Percentiles rank a stretch among this genome's conserved stretches.
Evolutionary conservation across 169 alveolate species (phyloP).

Genomic region (Plasmodium cynomolgi): DNA sequence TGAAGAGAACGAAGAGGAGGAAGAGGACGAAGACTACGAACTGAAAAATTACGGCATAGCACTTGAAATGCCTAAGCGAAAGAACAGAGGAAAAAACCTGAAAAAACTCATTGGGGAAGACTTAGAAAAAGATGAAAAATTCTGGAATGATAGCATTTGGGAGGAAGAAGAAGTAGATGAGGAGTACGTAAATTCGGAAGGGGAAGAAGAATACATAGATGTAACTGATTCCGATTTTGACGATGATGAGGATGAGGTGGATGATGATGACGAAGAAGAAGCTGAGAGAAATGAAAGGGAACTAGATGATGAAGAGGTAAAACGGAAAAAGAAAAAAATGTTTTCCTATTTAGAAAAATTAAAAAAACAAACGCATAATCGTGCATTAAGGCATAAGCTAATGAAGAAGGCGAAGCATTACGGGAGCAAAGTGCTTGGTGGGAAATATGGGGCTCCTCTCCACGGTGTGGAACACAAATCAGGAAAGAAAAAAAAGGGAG

Average conservation of each 20-base stretch:
- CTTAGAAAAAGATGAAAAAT: conserved; percentile 86
- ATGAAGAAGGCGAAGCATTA: conserved; percentile 49
- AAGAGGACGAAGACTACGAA: conserved; percentile 74
- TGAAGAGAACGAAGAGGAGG: conserved; percentile 68
- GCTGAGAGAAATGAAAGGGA: conserved; percentile 26
- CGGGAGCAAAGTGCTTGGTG: background rate
- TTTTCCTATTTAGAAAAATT: conserved; percentile 51
- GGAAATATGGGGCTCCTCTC: background rate
- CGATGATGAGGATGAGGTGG: conserved; percentile 80
- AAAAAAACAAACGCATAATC: conserved; percentile 42
- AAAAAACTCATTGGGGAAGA: conserved; percentile 87
- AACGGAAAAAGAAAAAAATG: conserved; percentile 45
- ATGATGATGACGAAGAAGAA: conserved; percentile 61
- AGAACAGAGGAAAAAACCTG: conserved; percentile 85
- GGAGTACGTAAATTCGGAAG: conserved; percentile 90
- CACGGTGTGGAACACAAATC: background rate
- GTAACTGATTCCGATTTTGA: conserved; percentile 89
- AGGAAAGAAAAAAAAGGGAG: background rate
- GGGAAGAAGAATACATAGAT: conserved; percentile 88
- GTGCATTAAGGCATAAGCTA: conserved; percentile 9
- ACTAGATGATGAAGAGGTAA: conserved; percentile 20
- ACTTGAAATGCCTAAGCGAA: conserved; percentile 87
- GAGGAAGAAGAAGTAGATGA: conserved; percentile 89
- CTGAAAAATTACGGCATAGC: conserved; percentile 85
- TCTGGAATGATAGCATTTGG: conserved; percentile 91